Conservation (phyloP, 2,329 filamentous ascomycete species). For the Xylaria sp. region DNA sequence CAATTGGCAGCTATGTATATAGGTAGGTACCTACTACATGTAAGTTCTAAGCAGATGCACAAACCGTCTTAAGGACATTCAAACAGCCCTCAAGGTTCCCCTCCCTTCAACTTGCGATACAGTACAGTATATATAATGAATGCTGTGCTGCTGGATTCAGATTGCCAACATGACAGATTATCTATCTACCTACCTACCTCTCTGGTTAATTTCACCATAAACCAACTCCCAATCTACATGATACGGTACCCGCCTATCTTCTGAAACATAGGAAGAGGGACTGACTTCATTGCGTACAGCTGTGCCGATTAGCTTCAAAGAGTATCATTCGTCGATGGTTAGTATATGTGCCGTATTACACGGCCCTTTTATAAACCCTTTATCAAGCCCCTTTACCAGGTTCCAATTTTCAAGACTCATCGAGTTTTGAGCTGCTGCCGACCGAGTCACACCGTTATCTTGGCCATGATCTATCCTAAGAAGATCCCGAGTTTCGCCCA, state of each 20-base stretch:
- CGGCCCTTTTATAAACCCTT: slow-evolving; percentile 5
- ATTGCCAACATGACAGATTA: neutral
- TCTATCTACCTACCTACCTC: neutral
- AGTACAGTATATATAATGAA: slow-evolving; percentile 28
- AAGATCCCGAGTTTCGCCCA: slow-evolving; percentile 48
- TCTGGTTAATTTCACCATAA: no score
- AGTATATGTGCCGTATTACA: slow-evolving; percentile 10
- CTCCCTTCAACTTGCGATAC: slow-evolving; percentile 11
- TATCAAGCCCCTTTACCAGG: neutral
- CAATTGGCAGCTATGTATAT: no score
- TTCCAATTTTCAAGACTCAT: slow-evolving; percentile 2
- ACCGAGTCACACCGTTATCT: slow-evolving; percentile 20
- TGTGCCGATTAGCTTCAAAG: slow-evolving; percentile 15
- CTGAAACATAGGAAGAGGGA: neutral
- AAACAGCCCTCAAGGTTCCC: slow-evolving; percentile 41
- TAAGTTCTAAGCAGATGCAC: no score
- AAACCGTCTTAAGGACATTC: neutral
- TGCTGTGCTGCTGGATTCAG: neutral
- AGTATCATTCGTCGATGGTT: neutral
- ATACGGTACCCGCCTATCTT: neutral
- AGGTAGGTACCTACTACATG: no score
- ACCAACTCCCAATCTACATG: neutral
- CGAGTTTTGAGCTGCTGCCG: slow-evolving; percentile 2
- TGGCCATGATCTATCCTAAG: slow-evolving; percentile 21
- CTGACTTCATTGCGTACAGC: neutral